A percentile compares a stretch with the other conserved stretches of the same genome.
These are phyloP conservation scores for Stephanocyclus meneghinianus DNA, from an alignment of 352 stramenopile species.

Conservation along the genomic window DNA sequence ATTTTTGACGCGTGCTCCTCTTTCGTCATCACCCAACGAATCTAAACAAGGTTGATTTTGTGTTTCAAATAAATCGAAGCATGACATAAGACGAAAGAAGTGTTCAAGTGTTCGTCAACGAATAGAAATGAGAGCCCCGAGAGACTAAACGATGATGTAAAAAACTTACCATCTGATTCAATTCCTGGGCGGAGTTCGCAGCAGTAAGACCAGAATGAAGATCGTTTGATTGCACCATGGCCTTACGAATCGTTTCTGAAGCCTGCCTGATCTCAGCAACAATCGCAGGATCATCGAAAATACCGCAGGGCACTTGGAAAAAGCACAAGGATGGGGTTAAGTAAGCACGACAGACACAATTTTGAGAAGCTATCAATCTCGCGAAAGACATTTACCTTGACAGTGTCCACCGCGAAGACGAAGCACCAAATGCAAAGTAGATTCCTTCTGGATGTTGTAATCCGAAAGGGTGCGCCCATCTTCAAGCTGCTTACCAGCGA, in stretches of 20 bases:
- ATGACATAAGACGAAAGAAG: neutral
- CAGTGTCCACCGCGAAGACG: slow-evolving; percentile 83
- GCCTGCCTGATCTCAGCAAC: slow-evolving; percentile 77
- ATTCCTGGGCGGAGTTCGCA: slow-evolving; percentile 53
- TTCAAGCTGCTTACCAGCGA: slow-evolving; percentile 99
- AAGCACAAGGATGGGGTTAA: neutral
- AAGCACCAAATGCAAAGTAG: slow-evolving; percentile 87
- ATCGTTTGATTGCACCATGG: slow-evolving; percentile 80
- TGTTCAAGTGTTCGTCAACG: neutral
- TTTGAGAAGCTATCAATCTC: slow-evolving; percentile 24
- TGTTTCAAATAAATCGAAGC: neutral
- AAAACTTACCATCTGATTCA: slow-evolving; percentile 76
- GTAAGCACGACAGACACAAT: slow-evolving; percentile 49
- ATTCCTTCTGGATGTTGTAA: slow-evolving; percentile 94
- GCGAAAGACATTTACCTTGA: slow-evolving; percentile 2
- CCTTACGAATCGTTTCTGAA: slow-evolving; percentile 76
- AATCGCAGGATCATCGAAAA: slow-evolving; percentile 84
- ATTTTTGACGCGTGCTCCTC: slow-evolving; percentile 83
- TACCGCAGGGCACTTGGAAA: slow-evolving; percentile 76
- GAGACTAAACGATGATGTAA: neutral
- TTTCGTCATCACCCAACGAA: slow-evolving; percentile 84
- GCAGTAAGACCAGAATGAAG: slow-evolving; percentile 58
- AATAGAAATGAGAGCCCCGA: neutral
- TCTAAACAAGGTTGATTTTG: slow-evolving; percentile 6
- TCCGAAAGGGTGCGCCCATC: slow-evolving; percentile 88